phyloP scores from a whole-genome alignment of 2,329 filamentous ascomycete genomes.

The Sporothrix sp. region DNA sequence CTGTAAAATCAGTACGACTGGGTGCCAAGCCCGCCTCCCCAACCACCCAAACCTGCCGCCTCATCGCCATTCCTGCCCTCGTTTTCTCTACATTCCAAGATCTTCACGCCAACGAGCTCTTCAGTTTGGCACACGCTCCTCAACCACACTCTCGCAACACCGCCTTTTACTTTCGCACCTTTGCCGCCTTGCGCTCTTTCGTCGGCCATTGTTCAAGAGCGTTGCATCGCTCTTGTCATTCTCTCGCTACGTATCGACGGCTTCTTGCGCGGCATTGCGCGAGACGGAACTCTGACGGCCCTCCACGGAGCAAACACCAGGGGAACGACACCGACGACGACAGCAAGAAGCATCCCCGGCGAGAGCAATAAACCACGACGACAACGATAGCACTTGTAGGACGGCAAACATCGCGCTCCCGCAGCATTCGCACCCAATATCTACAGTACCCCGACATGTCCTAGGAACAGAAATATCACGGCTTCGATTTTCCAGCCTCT shows the following conservation, averaged over 20 bases:
- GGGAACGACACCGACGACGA: background rate
- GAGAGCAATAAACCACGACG: background rate
- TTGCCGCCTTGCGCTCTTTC: background rate
- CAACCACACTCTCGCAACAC: too few species aligned
- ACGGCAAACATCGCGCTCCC: background rate
- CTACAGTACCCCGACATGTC: slow-evolving; percentile 13
- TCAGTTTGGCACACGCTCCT: slow-evolving; percentile 3
- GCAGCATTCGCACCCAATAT: slow-evolving; percentile 7
- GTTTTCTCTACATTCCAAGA: slow-evolving; percentile 5
- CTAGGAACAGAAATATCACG: slow-evolving; percentile 14
- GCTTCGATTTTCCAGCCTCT: background rate
- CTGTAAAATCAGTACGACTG: slow-evolving; percentile 12
- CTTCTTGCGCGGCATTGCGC: background rate
- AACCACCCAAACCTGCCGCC: slow-evolving; percentile 12
- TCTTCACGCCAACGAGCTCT: slow-evolving; percentile 6
- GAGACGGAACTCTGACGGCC: background rate
- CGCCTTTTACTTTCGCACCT: too few species aligned
- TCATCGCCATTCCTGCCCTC: slow-evolving; percentile 2
- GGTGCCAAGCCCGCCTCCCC: slow-evolving; percentile 14
- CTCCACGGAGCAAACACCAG: background rate
- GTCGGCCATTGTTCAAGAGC: background rate
- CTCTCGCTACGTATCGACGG: background rate
- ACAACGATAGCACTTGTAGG: background rate
- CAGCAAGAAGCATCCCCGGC: background rate
- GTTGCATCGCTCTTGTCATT: background rate